A percentile compares a stretch with the other conserved stretches of the same genome.
Evolutionary conservation across 129 eudicot species (phyloP).

Genomic region (Lonicera japonica): DNA sequence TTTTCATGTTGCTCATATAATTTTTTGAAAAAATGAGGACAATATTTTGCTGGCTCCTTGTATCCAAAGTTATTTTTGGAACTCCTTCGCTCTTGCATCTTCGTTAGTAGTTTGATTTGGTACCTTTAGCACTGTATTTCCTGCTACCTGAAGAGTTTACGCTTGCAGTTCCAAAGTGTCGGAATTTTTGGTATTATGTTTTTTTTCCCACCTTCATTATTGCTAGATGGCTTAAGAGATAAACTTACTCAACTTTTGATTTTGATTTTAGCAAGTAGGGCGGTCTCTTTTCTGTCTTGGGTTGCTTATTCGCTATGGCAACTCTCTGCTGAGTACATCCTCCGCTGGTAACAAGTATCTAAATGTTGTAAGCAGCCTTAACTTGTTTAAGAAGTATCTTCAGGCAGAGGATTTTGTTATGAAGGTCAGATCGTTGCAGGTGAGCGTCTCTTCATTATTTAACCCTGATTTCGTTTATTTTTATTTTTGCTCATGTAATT

Average conservation of each 20-base stretch:
- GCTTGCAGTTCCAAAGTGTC: constrained; percentile 3
- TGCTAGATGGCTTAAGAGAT: constrained; percentile 4
- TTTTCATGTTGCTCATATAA: too few relatives aligned
- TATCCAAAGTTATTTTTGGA: too few relatives aligned
- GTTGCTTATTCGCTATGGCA: constrained; percentile 87
- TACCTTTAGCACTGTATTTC: too few relatives aligned
- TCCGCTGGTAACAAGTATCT: constrained; percentile 33
- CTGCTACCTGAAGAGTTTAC: not conserved
- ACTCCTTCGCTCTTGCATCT: too few relatives aligned
- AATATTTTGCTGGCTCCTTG: too few relatives aligned
- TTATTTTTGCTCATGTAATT: constrained; percentile 13
- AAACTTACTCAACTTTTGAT: not conserved
- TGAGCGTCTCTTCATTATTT: constrained; percentile 18
- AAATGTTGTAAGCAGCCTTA: constrained; percentile 50
- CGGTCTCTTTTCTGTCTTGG: constrained; percentile 98
- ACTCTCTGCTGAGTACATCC: constrained; percentile 47
- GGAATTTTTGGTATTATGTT: not conserved
- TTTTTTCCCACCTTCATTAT: not conserved
- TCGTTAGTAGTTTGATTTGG: too few relatives aligned
- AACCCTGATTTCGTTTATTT: not conserved
- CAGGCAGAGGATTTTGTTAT: constrained; percentile 76
- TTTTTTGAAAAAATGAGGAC: too few relatives aligned
- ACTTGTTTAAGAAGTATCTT: constrained; percentile 77
- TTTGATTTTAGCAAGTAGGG: constrained; percentile 69
- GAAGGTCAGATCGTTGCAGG: constrained; percentile 89